phyloP scores from a whole-genome alignment of 1,139 yeast genomes.

The Geotrichum candidum region DNA sequence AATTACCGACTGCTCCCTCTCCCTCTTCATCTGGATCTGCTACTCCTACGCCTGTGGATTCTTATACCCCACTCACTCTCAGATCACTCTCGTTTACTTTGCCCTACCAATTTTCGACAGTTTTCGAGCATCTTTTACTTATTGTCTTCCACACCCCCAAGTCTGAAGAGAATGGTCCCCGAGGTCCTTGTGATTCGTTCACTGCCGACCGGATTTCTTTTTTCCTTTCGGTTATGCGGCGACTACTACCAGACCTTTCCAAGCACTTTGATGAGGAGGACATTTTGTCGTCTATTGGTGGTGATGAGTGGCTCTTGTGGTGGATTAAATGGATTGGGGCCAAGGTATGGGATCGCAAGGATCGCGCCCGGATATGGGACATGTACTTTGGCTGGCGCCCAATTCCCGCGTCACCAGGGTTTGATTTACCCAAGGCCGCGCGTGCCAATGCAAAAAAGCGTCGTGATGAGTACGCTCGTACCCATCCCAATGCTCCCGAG shows the following conservation, averaged over 20 bases:
- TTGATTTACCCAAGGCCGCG: conserved; percentile 1
- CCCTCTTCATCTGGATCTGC: conserved; percentile 7
- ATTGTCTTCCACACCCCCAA: conserved; percentile 70
- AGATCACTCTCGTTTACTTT: conserved; percentile 18
- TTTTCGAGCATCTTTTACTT: conserved; percentile 69
- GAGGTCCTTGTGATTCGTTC: conserved; percentile 26
- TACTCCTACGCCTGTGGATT: conserved; percentile 2
- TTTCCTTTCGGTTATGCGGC: conserved; percentile 62
- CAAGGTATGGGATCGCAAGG: conserved; percentile 74
- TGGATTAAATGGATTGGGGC: conserved; percentile 94
- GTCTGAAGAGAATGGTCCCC: conserved; percentile 23
- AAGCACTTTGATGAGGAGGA: conserved; percentile 78
- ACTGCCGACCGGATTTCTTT: conserved; percentile 59
- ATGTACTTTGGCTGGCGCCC: conserved; percentile 70
- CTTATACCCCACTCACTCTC: conserved; percentile 2
- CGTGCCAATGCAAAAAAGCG: neutral
- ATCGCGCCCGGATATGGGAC: conserved; percentile 89
- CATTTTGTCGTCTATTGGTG: conserved; percentile 51
- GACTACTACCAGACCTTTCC: conserved; percentile 68
- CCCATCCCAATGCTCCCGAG: neutral
- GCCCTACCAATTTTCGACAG: conserved; percentile 43
- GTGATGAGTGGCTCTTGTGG: conserved; percentile 91
- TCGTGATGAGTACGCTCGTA: neutral
- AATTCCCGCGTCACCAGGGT: conserved; percentile 3
- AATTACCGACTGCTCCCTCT: neutral